Evolutionary conservation across 2,329 filamentous ascomycete species (phyloP), one percentile per base, ranked within the genome.

Genomic region (Aspergillus flavus): DNA sequence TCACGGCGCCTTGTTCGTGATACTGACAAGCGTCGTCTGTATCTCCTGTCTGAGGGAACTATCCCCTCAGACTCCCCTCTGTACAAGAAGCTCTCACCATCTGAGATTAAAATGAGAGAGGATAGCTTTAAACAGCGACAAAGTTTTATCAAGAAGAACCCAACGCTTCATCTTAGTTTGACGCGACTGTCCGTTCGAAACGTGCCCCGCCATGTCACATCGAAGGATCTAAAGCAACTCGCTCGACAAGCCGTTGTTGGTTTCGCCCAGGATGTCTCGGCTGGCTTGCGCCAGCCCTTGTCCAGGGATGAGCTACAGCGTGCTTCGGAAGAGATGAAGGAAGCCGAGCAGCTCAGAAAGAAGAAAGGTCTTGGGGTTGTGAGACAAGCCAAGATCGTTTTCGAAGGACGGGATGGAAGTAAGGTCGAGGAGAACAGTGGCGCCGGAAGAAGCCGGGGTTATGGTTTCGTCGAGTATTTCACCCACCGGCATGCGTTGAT

Each of bases 381-480:
- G 50, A 91, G 88, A 71, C 95, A 99, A 80, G 91, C 94, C 61
- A 99, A 97, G 83, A 87, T 99, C 60, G 91, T 98, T 43, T 98
- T 95, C 73, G 95, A 99, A 81, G 91, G 90, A 61, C 86, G 87
- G 41, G 89, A 95, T 70, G 95, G 95, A 53, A 88, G 88, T 72
- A 98, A 97, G 81, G 88, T 97, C 16, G 80, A 85, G 10, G 93
- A 96, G 79, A 84, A 86, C 50, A 88, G 84, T 57, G 93, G 91
- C 9, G 93, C 89, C 7, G 94, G 94, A 54, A 87, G 91, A 75
- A 95, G 91, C 76, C 87, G 94, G 76, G 95, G 95, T 6, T 99
- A 99, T 76, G 95, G 96, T 14, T 99, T 99, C 82, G 91, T 99
- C 69, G 95, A 99, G 80, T 99, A 97, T 79, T 91, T 89, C 68